Evolutionary conservation across 305 asterid genomes (phyloP).

Genomic region (Solanum hybrid): DNA sequence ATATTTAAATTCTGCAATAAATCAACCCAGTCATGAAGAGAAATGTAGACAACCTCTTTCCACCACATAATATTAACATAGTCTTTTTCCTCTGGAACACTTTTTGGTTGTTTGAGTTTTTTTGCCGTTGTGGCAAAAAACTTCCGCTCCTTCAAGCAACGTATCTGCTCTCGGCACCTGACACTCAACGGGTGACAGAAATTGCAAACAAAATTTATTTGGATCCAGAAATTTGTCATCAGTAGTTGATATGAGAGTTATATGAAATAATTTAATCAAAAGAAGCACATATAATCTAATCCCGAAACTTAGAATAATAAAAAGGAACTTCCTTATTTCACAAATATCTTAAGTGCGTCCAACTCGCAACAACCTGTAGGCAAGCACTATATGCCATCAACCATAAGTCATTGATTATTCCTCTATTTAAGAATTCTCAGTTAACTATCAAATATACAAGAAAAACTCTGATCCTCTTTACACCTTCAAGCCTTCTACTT

Average conservation of each 20-base stretch:
- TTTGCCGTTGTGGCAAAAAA: constrained; percentile 29
- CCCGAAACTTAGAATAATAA: not conserved
- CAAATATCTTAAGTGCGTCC: not conserved
- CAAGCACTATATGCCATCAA: not conserved
- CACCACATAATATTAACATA: constrained; percentile 78
- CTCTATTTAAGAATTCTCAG: not conserved
- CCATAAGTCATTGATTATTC: not conserved
- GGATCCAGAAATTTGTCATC: not conserved
- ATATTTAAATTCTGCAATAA: not conserved
- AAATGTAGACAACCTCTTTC: constrained; percentile 69
- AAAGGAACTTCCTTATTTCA: not conserved
- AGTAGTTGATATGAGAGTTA: not conserved
- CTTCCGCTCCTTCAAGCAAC: constrained; percentile 44
- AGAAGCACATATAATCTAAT: not conserved
- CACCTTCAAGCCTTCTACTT: not conserved
- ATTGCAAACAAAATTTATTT: not conserved
- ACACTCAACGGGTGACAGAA: constrained; percentile 16
- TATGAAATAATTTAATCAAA: not conserved
- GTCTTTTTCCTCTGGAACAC: constrained; percentile 50
- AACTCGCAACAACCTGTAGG: not conserved
- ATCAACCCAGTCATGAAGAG: constrained; percentile 9
- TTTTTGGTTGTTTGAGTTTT: constrained; percentile 37
- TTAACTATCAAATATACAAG: not conserved
- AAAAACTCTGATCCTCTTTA: not conserved
- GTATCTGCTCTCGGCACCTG: constrained; percentile 24